Base-by-base conservation (phyloP, 2,329 filamentous ascomycete species). In the Scedosporium dehoogii region DNA sequence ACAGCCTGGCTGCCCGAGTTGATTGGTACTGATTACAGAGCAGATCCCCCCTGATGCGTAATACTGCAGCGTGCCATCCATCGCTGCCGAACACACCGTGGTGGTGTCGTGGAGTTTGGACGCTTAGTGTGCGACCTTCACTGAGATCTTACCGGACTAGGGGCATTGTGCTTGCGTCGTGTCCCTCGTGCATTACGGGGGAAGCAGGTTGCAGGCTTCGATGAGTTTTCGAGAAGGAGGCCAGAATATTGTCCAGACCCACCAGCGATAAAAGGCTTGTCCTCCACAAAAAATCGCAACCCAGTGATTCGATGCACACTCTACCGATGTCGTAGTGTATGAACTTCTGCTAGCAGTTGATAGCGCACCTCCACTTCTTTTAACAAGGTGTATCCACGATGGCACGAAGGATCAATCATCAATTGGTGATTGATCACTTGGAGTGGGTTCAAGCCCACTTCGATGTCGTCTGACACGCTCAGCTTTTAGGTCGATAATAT, bases 171-270 rank as follows among this genome's bases (percentile, higher is more conserved):
- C 51, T 23, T 27, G 51, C 23, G 23, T 23, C 23, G 12, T 27
- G 51, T 23, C n/a, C 23, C 7, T 55, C 23, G 51, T 55, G 51
- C 51, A 55, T 42, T 38, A 38, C 57, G 57, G 57, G 57, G 18
- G 38, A 59, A 27, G 27, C 23, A 33, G 33, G 27, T 51, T 53
- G 59, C 44, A 53, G 59, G 59, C 59, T 60, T 60, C 59, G 42
- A 60, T 23, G 27, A n/a, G 23, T 33, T 33, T 53, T 60, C 59
- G 59, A 59, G 58, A 60, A 60, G 42, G 46, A 21, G 42, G 44
- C 59, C 41, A 53, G 59, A 60, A 60, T 23, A 16, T 23, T 44
- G 33, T 25, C 29, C 9, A 59, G 55, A 41, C 55, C 55, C 55
- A 58, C 55, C 21, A 14, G 16, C 55, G 25, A 25, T n/a, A 56